Conservation (phyloP, 176 grass and related monocot species). For the Thinopyrum elongatum region DNA sequence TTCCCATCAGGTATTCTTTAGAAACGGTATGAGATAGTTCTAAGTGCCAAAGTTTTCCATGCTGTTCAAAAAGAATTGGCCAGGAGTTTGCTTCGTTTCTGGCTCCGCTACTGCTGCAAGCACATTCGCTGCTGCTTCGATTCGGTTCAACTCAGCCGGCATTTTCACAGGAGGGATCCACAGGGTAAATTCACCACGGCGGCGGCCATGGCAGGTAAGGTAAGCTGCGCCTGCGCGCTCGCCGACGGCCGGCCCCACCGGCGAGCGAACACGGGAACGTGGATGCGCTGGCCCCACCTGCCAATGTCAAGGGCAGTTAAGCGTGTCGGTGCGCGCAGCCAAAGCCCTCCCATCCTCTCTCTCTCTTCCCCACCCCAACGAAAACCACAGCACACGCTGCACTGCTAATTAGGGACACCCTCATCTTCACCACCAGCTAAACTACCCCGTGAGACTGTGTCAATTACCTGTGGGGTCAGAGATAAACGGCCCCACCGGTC, state of each 20-base stretch:
- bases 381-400: background rate
- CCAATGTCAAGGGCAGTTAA: background rate
- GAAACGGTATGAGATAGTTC: no score
- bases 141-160: background rate
- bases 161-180: background rate
- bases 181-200: background rate
- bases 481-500: rapidly evolving
- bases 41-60: no score
- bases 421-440: background rate
- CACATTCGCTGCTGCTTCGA: no score
- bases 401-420: background rate
- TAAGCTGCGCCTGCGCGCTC: no score
- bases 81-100: no score
- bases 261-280: background rate
- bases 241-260: background rate
- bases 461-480: rapidly evolving
- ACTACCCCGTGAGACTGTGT: background rate
- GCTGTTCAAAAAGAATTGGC: no score
- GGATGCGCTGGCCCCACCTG: background rate
- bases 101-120: no score
- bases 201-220: no score
- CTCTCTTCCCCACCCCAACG: background rate
- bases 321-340: slow-evolving; percentile 29
- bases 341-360: no score
- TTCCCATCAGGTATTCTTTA: no score